Base-by-base conservation (phyloP, 805 yeast species). In the Blastobotrys chiropterorum region DNA sequence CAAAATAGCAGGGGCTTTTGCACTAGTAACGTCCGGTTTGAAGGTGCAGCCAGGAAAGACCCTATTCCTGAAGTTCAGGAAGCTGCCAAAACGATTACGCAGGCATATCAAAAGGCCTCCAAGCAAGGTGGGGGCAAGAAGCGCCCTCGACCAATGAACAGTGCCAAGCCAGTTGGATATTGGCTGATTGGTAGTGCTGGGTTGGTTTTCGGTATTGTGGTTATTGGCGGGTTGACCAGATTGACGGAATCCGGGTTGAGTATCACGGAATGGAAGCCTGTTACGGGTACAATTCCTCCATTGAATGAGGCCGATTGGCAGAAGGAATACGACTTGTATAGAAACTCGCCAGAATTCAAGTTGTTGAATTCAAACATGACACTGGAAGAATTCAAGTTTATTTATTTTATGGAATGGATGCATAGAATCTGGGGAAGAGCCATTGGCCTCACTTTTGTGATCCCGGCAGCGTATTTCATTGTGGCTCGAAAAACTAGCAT, bases 221-320 rank as follows among this genome's bases (percentile, higher is more conserved):
- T 94, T n/a, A 74, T 94, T 3, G 99, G 99, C 45, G 99, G 99
- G 0, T 75, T 94, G 45, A 94, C 99, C 0, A 79, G 99, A 62
- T 75, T 94, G 44, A 94, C 99, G 0, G 99, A 94, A 65, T 87
- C 96, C 0, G 99, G 99, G 0, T 74, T 94, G 45, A 86, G 96
- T 46, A 94, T 94, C 66, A 94, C 98, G 1, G 99, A 94, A 65
- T 94, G 99, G 99, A 88, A 83, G 67, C 99, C 99, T 1, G 90
- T 94, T 22, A 89, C 99, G 0, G 99, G 99, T 46, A 72, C 95
- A 1, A 68, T 94, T 13, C 99, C 99, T 1, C 99, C 99, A 0
- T 64, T 86, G 62, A 80, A 71, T 53, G 82, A 88, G 61, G 71
- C 72, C 47, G 90, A 94, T 55, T 94, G 99, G 99, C 83, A 80